Percentiles rank a stretch among this genome's conserved stretches.
These are phyloP conservation scores for Colletotrichum navitas DNA, from an alignment of 2,329 filamentous ascomycete species.

Conservation along the genomic window DNA sequence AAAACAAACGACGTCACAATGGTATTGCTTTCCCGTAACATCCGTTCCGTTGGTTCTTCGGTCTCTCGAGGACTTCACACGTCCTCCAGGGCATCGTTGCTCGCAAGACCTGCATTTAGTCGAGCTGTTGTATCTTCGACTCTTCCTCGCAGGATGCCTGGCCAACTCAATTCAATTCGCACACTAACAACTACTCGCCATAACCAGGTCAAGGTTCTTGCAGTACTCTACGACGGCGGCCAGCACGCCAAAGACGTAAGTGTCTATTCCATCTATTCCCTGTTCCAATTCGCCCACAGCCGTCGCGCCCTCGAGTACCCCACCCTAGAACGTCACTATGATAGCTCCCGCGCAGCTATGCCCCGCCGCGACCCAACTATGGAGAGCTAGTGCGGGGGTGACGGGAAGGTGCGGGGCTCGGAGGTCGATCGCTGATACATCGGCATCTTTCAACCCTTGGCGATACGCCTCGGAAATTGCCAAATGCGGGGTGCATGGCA, in stretches of 20 bases:
- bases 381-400: conserved; percentile 38
- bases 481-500: conserved; percentile 41
- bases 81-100: conserved; percentile 44
- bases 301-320: background rate
- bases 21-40: conserved; percentile 50
- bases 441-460: conserved; percentile 39
- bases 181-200: conserved; percentile 62
- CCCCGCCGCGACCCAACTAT: conserved; percentile 28
- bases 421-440: conserved; percentile 42
- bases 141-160: conserved; percentile 57
- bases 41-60: conserved; percentile 45
- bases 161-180: conserved; percentile 65
- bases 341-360: conserved; percentile 33
- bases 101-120: conserved; percentile 41
- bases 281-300: background rate
- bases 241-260: conserved; percentile 88
- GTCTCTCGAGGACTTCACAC: conserved; percentile 47
- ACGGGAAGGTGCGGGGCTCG: conserved; percentile 41
- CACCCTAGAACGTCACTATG: conserved; percentile 36
- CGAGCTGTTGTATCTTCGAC: conserved; percentile 44
- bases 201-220: conserved; percentile 89
- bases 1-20: conserved; percentile 44
- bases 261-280: conserved; percentile 29
- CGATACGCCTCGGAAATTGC: conserved; percentile 20
- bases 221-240: conserved; percentile 92